Evolutionary conservation across 805 yeast species (phyloP), one percentile per base, ranked within the genome.

Genomic region (Yarrowia porcina): DNA sequence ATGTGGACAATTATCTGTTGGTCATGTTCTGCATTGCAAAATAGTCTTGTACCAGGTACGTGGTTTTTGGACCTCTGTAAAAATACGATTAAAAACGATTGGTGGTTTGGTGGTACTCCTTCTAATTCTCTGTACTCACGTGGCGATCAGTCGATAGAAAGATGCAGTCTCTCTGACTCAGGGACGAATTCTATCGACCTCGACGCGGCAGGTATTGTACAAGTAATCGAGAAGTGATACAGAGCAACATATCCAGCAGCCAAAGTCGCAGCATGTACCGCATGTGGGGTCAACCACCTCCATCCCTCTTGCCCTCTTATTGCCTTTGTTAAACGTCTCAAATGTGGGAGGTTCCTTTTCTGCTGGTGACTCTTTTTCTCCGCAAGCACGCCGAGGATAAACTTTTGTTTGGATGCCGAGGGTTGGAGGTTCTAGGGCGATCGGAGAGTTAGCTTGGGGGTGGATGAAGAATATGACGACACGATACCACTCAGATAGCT

Each of bases 321-420:
- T 32, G 56, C 38, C 36, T 49, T 33, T 49, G 56, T 32, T 15
- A 49, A 32, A 49, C 56, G 56, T 49, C 39, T 49, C 39, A 20
- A 49, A 49, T 49, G 33, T 52, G 42, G 15, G 9, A 39, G 27
- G 17, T 49, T n/a, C 33, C 42, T 17, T 42, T 42, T 15, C 42
- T 35, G 57, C 42, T 32, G 5, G 59, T 52, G 59, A 52, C 59
- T 52, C 59, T 45, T 52, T 49, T 49, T 52, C 59, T 52, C 44
- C 44, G 44, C 44, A 52, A 52, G 59, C 59, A 52, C 44, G 59
- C 59, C 59, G 59, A 52, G 44, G 35, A 52, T 36, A 36, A 52
- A 52, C 59, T 36, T 23, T 52, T 12, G 10, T 17, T 23, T 23
- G 17, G 59, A 23, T 52, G 59, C 59, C 42, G 59, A 49, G 56